Base-by-base conservation (phyloP, 2,329 filamentous ascomycete species). In the Colletotrichum destructivum region DNA sequence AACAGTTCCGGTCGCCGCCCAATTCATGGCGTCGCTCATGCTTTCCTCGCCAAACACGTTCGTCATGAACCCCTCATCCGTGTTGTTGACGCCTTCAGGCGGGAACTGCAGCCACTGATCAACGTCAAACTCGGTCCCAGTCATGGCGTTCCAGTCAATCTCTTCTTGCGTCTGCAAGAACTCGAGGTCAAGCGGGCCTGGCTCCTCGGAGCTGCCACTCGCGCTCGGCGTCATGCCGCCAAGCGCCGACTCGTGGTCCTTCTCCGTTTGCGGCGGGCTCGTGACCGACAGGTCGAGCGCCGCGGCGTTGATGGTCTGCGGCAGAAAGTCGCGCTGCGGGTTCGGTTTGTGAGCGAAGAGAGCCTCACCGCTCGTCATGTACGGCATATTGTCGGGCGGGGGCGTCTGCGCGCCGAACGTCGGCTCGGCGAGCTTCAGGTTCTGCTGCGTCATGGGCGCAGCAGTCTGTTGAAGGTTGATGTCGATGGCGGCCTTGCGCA, bases 401-500 rank as follows among this genome's bases (percentile, higher is more conserved):
- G 88, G 87, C 21, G 88, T 90, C 52, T 85, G 84, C 5, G 80
- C 82, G 69, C 77, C 79, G 70, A 83, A 82, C 5, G 83, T 80
- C 23, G 82, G 79, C 26, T 82, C 74, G 47, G 75, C 76, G 46
- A 72, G 66, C 66, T 75, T 75, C 61, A 65, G 73, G 72, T 69
- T 72, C 68, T 78, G 78, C 74, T 81, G 79, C 76, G 82, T 79
- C 77, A 82, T 80, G 35, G 76, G 77, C 51, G 79, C 76, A n/a
- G 78, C 78, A 23, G 79, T 77, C 16, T 78, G 79, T 6, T 78
- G 77, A 18, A 79, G 76, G 59, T 78, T 81, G 49, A 94, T 85
- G 67, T 93, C 91, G 73, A 96, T 95, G 68, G 93, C 91, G 11
- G 94, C 94, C 84, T 97, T 97, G 73, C 93, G 91, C 74, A 98